Evolutionary conservation across 768 basidiomycete genomes (phyloP).

Genomic region (Termitomyces sp.): DNA sequence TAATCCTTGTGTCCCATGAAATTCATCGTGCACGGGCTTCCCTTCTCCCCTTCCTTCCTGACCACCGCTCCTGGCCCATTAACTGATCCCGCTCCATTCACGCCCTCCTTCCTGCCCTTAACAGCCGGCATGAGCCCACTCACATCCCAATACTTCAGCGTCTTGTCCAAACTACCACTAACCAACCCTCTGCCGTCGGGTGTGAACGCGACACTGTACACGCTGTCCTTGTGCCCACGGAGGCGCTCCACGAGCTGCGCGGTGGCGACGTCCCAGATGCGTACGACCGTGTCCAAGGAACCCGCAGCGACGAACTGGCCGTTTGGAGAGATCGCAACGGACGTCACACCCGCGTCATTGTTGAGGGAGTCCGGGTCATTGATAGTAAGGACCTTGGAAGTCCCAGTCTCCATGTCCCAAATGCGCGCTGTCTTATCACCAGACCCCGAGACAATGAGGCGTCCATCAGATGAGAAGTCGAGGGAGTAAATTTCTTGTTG

Average conservation of each 20-base stretch:
- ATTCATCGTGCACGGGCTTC: conserved; percentile 68
- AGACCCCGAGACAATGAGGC: conserved; percentile 84
- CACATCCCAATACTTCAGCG: conserved; percentile 85
- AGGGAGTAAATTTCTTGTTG: conserved; percentile 93
- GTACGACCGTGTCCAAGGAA: conserved; percentile 70
- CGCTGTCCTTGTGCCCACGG: conserved; percentile 77
- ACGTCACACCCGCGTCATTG: conserved; percentile 65
- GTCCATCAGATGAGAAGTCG: conserved; percentile 85
- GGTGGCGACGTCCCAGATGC: conserved; percentile 74
- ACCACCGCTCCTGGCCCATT: conserved; percentile 17
- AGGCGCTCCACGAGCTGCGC: conserved; percentile 71
- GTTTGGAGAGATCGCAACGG: conserved; percentile 75
- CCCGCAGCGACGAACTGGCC: conserved; percentile 66
- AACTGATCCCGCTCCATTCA: conserved; percentile 36
- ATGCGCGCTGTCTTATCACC: conserved; percentile 59
- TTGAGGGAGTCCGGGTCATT: conserved; percentile 48
- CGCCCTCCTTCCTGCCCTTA: conserved; percentile 46
- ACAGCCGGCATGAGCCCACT: conserved; percentile 70
- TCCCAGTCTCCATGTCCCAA: conserved; percentile 40
- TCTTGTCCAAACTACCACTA: conserved; percentile 89
- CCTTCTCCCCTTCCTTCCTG: conserved; percentile 51
- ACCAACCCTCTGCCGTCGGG: conserved; percentile 90
- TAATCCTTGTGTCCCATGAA: conserved; percentile 87
- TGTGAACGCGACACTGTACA: conserved; percentile 89
- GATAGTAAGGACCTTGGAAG: conserved; percentile 44